Conservation (phyloP, 2,329 filamentous ascomycete genomes). For the Chalara sp. region DNA sequence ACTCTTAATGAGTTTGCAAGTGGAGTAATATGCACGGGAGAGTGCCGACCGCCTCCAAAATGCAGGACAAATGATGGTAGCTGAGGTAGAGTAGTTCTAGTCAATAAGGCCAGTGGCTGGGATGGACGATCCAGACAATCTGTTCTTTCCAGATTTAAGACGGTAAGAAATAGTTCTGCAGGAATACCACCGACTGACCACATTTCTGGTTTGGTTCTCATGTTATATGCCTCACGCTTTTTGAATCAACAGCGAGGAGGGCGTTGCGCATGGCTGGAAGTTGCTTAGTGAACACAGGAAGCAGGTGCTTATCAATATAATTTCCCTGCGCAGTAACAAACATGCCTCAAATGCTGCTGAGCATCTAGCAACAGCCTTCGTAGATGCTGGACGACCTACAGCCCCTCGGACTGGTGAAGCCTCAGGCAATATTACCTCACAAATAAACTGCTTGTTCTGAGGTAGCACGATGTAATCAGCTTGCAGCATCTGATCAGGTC, state of each 20-base stretch:
- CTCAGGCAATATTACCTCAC: conserved; percentile 73
- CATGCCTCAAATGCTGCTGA: conserved; percentile 86
- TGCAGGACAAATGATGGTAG: conserved; percentile 67
- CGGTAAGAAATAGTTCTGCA: conserved; percentile 49
- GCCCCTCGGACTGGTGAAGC: conserved; percentile 63
- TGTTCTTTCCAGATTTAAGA: conserved; percentile 52
- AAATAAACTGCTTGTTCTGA: conserved; percentile 55
- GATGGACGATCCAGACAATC: conserved; percentile 51
- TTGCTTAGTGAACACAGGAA: conserved; percentile 64
- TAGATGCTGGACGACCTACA: conserved; percentile 55
- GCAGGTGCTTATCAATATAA: conserved; percentile 66
- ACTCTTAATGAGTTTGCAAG: conserved; percentile 38
- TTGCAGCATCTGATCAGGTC: conserved; percentile 28
- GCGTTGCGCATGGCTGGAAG: conserved; percentile 84
- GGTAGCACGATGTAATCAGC: conserved; percentile 57
- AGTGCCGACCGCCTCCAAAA: conserved; percentile 56
- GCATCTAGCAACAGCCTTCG: conserved; percentile 75
- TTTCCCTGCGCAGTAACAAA: conserved; percentile 57
- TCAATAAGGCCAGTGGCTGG: conserved; percentile 63
- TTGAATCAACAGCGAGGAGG: conserved; percentile 70
- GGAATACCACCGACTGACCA: conserved; percentile 54
- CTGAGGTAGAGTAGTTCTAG: conserved; percentile 54
- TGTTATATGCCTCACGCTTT: conserved; percentile 68
- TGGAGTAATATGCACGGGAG: conserved; percentile 45
- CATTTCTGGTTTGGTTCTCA: conserved; percentile 70